phyloP scores from a whole-genome alignment of 2,329 filamentous ascomycete genomes.

The Colletotrichum cereale region DNA sequence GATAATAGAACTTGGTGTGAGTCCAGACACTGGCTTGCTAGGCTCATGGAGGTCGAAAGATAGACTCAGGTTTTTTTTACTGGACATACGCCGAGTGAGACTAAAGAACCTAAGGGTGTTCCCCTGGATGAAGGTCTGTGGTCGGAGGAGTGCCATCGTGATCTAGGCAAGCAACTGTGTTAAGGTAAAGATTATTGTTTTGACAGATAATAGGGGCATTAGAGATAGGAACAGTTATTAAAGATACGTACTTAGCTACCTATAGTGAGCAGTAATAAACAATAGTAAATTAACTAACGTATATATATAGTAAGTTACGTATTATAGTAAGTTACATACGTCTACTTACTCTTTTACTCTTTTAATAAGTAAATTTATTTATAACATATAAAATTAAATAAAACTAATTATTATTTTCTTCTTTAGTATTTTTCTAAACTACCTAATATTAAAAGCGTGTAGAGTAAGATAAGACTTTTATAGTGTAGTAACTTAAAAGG shows the following conservation, averaged over 20 bases:
- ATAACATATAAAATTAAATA: too few relatives aligned
- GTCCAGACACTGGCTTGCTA: slow-evolving; percentile 52
- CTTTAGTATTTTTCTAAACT: background rate
- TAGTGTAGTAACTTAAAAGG: too few relatives aligned
- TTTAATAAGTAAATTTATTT: too few relatives aligned
- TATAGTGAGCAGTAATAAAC: too few relatives aligned
- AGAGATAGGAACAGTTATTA: too few relatives aligned
- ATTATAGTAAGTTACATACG: background rate
- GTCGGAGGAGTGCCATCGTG: background rate
- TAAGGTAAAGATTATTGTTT: background rate
- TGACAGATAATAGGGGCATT: too few relatives aligned
- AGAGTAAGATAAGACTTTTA: too few relatives aligned
- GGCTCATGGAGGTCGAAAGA: slow-evolving; percentile 78
- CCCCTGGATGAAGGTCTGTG: background rate
- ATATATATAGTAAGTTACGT: background rate
- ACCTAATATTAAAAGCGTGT: too few relatives aligned
- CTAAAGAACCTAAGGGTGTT: too few relatives aligned
- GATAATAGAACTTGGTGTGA: slow-evolving; percentile 74
- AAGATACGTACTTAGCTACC: too few relatives aligned
- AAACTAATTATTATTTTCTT: background rate
- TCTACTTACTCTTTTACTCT: background rate
- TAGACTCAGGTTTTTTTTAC: slow-evolving; percentile 37
- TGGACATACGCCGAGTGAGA: background rate
- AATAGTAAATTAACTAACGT: too few relatives aligned
- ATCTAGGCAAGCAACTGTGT: background rate